Percentiles rank a stretch among this genome's conserved stretches.
phyloP scores from a whole-genome alignment of 257 asterid species.

The Forsythia suspensa region DNA sequence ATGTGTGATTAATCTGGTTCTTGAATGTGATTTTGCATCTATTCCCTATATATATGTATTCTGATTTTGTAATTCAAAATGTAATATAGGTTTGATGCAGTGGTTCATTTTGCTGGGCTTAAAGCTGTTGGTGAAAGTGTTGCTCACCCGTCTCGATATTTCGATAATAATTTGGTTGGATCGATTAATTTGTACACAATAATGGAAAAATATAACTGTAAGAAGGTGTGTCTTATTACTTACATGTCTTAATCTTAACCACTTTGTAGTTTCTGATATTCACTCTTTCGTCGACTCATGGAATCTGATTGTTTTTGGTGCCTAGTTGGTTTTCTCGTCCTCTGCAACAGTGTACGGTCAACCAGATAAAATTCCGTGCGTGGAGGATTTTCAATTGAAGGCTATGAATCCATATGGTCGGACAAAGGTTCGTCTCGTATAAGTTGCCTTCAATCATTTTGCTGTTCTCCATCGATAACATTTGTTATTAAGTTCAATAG shows the following conservation, averaged over 20 bases:
- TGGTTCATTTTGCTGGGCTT: constrained; percentile 93
- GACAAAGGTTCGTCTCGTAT: constrained; percentile 59
- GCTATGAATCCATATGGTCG: constrained; percentile 99
- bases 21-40: not conserved
- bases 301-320: constrained; percentile 18
- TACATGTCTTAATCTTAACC: not conserved
- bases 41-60: not conserved
- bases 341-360: constrained; percentile 98
- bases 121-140: constrained; percentile 99
- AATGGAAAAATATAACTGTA: constrained; percentile 85
- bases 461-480: not conserved
- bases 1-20: constrained; percentile 22
- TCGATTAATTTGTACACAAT: constrained; percentile 67
- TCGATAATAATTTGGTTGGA: constrained; percentile 85
- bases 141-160: constrained; percentile 76
- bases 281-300: constrained; percentile 4
- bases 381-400: constrained; percentile 74
- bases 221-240: constrained; percentile 60
- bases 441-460: not conserved
- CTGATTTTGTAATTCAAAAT: not conserved
- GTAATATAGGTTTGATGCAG: constrained; percentile 71
- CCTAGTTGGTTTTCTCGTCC: constrained; percentile 91
- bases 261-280: not conserved
- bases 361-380: constrained; percentile 83
- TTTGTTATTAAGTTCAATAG: not conserved